Base-by-base conservation (phyloP, 192 early-diverging fungal species). In the Allomyces macrogynus region DNA sequence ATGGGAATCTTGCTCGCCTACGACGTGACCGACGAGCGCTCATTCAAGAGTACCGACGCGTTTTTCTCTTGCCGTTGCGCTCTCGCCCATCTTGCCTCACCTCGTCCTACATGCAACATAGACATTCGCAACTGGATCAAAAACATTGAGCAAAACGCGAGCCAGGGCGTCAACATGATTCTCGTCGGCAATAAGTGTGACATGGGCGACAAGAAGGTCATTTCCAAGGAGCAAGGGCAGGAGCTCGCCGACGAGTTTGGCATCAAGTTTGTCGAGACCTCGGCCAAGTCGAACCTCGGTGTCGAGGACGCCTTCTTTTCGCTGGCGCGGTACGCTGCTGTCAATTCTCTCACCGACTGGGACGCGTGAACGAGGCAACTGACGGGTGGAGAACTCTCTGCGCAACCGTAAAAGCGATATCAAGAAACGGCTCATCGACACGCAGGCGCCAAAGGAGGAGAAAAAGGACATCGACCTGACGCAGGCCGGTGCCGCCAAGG, bases 181-280 rank as follows among this genome's bases (percentile, higher is more conserved):
- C 82, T 99, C 63, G 89, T 99, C 76, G 96, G 94, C 64, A 99
- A 99, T 84, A 99, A 99, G 72, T 96, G 94, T 75, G 96, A 99
- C 76, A 90, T 95, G 83, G 82, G 87, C 57, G 96, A 93, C 66
- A 90, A 91, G 76, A 88, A 89, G 79, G 91, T 90, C 8, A 89
- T 99, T 63, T 78, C 84, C 71, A 95, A 89, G 76, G 94, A 94
- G 68, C 92, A 92, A 74, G 96, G 96, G 16, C 89, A 94, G 77
- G 81, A 80, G n/a, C 78, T 97, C 25, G 94, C 96, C 22, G 86
- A 91, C 69, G 92, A 97, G 74, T 88, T 92, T 66, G 85, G 84
- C 61, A 90, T 99, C 72, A 87, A 89, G 73, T 99, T 99, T 72
- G 72, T 95, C 71, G 94, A 97, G 74, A 96, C 94, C 43, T 93